These are phyloP conservation scores for Pezicula carpinea DNA, from an alignment of 2,329 filamentous ascomycete genomes.

Conservation along the genomic window DNA sequence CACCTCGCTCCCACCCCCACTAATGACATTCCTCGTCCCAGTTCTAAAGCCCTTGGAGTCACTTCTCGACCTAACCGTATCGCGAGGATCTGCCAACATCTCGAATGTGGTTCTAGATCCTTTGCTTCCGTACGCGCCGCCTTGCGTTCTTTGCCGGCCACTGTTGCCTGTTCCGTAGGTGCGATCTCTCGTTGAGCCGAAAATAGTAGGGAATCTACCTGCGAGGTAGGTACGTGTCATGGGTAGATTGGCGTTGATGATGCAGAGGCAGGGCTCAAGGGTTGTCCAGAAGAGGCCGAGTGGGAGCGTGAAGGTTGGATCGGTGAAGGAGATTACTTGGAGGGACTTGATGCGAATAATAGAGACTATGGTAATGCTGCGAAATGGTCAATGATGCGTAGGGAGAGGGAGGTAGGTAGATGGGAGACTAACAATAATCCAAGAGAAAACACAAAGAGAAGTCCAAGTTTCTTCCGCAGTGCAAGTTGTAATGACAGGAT, in stretches of 20 bases:
- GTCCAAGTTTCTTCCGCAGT: constrained; percentile 26
- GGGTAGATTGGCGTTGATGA: constrained; percentile 32
- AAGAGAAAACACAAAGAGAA: constrained; percentile 30
- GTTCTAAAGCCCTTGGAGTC: too few relatives aligned
- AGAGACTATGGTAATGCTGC: constrained; percentile 14
- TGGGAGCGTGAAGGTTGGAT: constrained; percentile 8
- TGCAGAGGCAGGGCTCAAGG: constrained; percentile 31
- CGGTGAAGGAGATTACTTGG: constrained; percentile 5
- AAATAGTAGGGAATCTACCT: constrained; percentile 1
- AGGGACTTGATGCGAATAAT: constrained; percentile 19
- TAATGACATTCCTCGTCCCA: too few relatives aligned
- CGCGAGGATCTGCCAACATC: neutral
- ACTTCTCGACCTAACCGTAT: too few relatives aligned
- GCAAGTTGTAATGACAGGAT: constrained; percentile 30
- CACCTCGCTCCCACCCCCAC: too few relatives aligned
- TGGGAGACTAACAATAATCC: constrained; percentile 25
- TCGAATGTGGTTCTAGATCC: neutral
- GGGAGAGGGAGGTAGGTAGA: neutral
- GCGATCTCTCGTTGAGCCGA: constrained; percentile 3
- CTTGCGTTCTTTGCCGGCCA: neutral
- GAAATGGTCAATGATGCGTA: neutral
- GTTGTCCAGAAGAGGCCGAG: constrained; percentile 24
- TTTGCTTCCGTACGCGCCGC: neutral
- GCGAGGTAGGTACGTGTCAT: constrained; percentile 14
- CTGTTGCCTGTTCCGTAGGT: neutral